phyloP scores from a whole-genome alignment of 2,329 filamentous ascomycete species.

The Aspergillus vadensis region DNA sequence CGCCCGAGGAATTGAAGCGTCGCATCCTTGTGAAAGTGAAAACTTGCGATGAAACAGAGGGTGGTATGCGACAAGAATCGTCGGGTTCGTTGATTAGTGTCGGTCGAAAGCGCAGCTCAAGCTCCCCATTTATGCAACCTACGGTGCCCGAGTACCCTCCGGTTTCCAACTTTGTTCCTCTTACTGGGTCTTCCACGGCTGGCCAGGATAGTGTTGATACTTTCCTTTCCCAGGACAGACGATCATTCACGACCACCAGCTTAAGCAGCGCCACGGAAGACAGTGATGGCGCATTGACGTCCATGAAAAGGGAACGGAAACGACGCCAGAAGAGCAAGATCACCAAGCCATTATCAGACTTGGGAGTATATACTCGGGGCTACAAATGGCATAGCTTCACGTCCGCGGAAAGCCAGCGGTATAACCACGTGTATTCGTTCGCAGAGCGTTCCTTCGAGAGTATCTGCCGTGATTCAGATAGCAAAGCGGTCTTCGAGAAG shows the following conservation, averaged over 20 bases:
- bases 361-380: slow-evolving; percentile 76
- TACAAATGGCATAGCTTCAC: slow-evolving; percentile 86
- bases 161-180: slow-evolving; percentile 51
- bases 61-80: slow-evolving; percentile 47
- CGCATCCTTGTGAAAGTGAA: slow-evolving; percentile 95
- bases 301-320: slow-evolving; percentile 60
- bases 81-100: slow-evolving; percentile 37
- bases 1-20: slow-evolving; percentile 80
- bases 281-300: slow-evolving; percentile 63
- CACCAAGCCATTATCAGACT: slow-evolving; percentile 74
- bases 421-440: slow-evolving; percentile 95
- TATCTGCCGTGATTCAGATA: slow-evolving; percentile 72
- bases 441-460: slow-evolving; percentile 85
- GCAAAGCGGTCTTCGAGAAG: slow-evolving; percentile 75
- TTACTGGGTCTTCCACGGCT: slow-evolving; percentile 57
- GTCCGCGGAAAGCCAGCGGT: slow-evolving; percentile 74
- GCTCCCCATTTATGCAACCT: slow-evolving; percentile 71
- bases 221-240: slow-evolving; percentile 54
- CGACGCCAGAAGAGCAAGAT: slow-evolving; percentile 78
- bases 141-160: slow-evolving; percentile 60
- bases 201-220: slow-evolving; percentile 49
- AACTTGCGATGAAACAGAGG: slow-evolving; percentile 63
- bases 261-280: slow-evolving; percentile 70
- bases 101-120: slow-evolving; percentile 68
- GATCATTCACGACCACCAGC: slow-evolving; percentile 57